Conservation (phyloP, 768 basidiomycete genomes). For the Pleurotus pulmonarius region DNA sequence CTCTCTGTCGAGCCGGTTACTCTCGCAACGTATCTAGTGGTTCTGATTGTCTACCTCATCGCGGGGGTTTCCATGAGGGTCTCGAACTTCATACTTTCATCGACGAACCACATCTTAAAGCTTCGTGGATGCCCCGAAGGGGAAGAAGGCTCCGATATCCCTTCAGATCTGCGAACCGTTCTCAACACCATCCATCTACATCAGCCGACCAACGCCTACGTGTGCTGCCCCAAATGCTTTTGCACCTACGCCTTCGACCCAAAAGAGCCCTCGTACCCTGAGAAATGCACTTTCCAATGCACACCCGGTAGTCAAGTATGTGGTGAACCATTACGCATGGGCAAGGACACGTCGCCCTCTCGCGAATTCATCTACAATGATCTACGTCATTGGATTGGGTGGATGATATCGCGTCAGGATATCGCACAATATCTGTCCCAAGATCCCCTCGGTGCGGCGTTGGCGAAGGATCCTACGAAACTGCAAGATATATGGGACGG, state of each 20-base stretch:
- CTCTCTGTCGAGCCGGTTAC: too few relatives aligned
- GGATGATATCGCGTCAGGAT: slow-evolving; percentile 18
- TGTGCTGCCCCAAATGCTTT: slow-evolving; percentile 23
- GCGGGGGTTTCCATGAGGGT: too few relatives aligned
- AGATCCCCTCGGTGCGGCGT: neutral
- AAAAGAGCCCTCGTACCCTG: slow-evolving; percentile 12
- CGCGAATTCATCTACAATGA: slow-evolving; percentile 21
- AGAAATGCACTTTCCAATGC: slow-evolving; percentile 6
- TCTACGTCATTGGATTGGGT: slow-evolving; percentile 20
- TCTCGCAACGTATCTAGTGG: too few relatives aligned
- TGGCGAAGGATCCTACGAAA: neutral
- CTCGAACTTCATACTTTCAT: too few relatives aligned
- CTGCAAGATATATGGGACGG: slow-evolving; percentile 24
- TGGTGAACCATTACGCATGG: too few relatives aligned
- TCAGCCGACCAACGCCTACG: slow-evolving; percentile 12
- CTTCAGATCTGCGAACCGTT: slow-evolving; percentile 16
- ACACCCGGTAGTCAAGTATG: too few relatives aligned
- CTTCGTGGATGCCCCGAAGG: too few relatives aligned
- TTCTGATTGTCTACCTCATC: too few relatives aligned
- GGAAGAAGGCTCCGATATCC: slow-evolving; percentile 1
- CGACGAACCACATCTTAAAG: too few relatives aligned
- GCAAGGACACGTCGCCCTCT: slow-evolving; percentile 6
- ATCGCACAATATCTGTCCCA: slow-evolving; percentile 23
- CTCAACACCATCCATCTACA: slow-evolving; percentile 15
- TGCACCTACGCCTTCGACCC: slow-evolving; percentile 13